These are phyloP conservation scores for Pistacia atlantica DNA, from an alignment of 345 rosid genomes.

Conservation along the genomic window DNA sequence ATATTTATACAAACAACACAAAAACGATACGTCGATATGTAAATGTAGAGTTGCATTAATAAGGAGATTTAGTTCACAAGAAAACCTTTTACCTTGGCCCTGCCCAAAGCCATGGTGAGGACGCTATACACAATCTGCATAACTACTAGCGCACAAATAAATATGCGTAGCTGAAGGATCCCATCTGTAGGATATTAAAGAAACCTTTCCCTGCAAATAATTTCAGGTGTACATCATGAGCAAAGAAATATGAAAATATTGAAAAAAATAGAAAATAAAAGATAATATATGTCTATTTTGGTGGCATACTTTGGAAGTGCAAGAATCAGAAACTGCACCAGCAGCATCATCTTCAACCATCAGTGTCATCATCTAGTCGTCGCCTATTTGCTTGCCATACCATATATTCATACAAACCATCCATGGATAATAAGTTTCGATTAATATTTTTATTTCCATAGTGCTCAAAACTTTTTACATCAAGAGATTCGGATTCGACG, in stretches of 20 bases:
- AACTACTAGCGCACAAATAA: conserved; percentile 26
- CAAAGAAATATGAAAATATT: no score
- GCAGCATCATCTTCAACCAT: not conserved
- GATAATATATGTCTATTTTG: not conserved
- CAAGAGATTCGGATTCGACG: not conserved
- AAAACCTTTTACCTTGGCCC: conserved; percentile 8
- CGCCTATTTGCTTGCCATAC: conserved; percentile 12
- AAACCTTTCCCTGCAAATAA: conserved; percentile 25
- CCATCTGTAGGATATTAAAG: conserved; percentile 23
- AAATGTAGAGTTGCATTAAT: not conserved
- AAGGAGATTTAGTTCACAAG: not conserved
- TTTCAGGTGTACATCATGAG: not conserved
- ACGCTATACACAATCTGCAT: conserved; percentile 19
- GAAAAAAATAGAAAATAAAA: not conserved
- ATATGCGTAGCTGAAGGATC: conserved; percentile 14
- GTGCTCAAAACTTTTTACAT: not conserved
- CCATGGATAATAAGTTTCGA: not conserved
- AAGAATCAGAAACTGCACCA: conserved; percentile 12
- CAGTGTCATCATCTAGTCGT: not conserved
- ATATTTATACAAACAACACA: not conserved
- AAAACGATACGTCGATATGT: no score
- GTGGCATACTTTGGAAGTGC: conserved; percentile 11
- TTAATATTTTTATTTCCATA: not conserved
- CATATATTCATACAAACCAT: not conserved
- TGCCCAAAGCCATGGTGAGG: conserved; percentile 18